Percentiles rank a stretch among this genome's conserved stretches.
Evolutionary conservation across 306 rosid genomes (phyloP).

Genomic region (Lathyrus tuberosus): DNA sequence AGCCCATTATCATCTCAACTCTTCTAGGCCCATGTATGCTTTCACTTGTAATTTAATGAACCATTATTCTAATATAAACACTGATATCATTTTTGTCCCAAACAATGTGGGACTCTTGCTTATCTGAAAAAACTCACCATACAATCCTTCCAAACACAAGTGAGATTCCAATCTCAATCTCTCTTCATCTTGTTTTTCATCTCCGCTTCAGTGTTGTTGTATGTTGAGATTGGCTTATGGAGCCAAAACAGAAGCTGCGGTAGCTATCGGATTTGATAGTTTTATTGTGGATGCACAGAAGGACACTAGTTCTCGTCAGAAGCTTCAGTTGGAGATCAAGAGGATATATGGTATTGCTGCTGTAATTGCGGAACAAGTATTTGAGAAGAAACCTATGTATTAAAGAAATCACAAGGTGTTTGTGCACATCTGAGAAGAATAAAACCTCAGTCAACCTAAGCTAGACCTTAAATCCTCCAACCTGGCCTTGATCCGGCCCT

Average conservation of each 20-base stretch:
- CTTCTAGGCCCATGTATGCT: too few relatives aligned
- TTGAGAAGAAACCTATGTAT: constrained; percentile 53
- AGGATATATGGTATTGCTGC: constrained; percentile 81
- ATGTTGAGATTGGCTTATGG: constrained; percentile 95
- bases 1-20: too few relatives aligned
- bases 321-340: constrained; percentile 78
- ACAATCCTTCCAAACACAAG: too few relatives aligned
- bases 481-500: constrained; percentile 64
- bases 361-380: constrained; percentile 77
- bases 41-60: too few relatives aligned
- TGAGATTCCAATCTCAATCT: too few relatives aligned
- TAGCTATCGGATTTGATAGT: constrained; percentile 78
- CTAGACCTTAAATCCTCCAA: constrained; percentile 70
- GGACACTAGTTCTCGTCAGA: constrained; percentile 73
- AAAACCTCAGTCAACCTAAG: constrained; percentile 37
- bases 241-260: constrained; percentile 86
- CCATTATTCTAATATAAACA: too few relatives aligned
- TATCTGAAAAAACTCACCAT: too few relatives aligned
- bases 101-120: too few relatives aligned
- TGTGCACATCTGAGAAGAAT: constrained; percentile 1
- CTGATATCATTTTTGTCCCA: too few relatives aligned
- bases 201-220: too few relatives aligned
- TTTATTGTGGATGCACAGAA: constrained; percentile 82
- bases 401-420: constrained; percentile 7
- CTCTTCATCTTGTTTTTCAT: too few relatives aligned